A percentile compares a stretch with the other conserved stretches of the same genome.
These are phyloP conservation scores for Oidium heveae DNA, from an alignment of 2,329 filamentous ascomycete species.

Conservation along the genomic window DNA sequence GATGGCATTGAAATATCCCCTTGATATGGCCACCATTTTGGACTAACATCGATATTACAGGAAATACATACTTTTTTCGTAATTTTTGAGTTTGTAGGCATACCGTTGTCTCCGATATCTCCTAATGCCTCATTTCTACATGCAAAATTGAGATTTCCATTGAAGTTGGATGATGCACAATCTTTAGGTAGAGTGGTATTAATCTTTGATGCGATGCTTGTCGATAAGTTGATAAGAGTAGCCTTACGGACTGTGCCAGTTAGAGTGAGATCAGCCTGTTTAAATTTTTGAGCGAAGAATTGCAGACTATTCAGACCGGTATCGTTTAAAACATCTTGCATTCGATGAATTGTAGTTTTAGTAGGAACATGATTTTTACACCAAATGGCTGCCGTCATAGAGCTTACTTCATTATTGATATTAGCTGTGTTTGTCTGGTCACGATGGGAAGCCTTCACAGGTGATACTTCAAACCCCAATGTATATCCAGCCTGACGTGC, in stretches of 20 bases:
- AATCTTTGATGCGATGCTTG: constrained; percentile 11
- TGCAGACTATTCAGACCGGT: constrained; percentile 59
- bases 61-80: constrained; percentile 32
- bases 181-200: constrained; percentile 15
- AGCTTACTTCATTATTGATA: constrained; percentile 55
- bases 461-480: constrained; percentile 73
- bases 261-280: constrained; percentile 74
- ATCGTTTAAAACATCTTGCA: constrained; percentile 48
- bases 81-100: constrained; percentile 1
- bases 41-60: constrained; percentile 44
- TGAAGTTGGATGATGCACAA: constrained; percentile 28
- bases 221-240: constrained; percentile 25
- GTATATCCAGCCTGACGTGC: constrained; percentile 61
- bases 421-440: constrained; percentile 61
- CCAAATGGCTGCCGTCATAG: constrained; percentile 69
- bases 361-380: constrained; percentile 66
- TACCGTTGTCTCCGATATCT: constrained; percentile 9
- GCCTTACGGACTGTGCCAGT: constrained; percentile 88
- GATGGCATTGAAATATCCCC: constrained; percentile 1
- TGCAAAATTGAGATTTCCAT: constrained; percentile 6
- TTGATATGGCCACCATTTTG: constrained; percentile 36
- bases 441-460: constrained; percentile 68
- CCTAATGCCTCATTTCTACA: constrained; percentile 9
- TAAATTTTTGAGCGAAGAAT: constrained; percentile 69
- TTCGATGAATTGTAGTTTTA: constrained; percentile 49